These are phyloP conservation scores for Rhodotorula mucilaginosa DNA, from an alignment of 1,284 basidiomycete genomes.

Conservation along the genomic window DNA sequence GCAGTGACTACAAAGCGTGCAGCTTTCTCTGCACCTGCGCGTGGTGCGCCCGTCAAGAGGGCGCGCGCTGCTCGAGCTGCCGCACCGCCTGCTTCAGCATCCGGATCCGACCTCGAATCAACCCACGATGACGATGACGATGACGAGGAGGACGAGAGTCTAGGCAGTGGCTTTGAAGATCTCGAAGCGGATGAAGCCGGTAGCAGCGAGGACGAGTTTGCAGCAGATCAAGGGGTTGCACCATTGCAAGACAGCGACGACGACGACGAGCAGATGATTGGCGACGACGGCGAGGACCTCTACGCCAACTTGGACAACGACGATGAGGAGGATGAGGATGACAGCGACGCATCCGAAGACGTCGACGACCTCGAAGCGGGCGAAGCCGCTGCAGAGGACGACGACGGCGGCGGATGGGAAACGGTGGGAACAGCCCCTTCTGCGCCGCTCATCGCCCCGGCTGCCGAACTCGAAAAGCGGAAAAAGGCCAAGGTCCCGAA, in stretches of 20 bases:
- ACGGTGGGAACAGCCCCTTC: conserved; percentile 52
- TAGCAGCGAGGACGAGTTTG: conserved; percentile 41
- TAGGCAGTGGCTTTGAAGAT: conserved; percentile 1
- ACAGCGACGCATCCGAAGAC: conserved; percentile 13
- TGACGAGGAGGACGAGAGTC: conserved; percentile 5
- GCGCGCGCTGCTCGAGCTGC: not conserved
- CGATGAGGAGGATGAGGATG: conserved; percentile 22
- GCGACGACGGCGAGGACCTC: conserved; percentile 39
- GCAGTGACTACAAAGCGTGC: conserved; percentile 1
- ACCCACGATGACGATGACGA: not conserved
- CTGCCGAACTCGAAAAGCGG: conserved; percentile 22
- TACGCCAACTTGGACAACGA: conserved; percentile 42
- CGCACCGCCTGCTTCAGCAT: not conserved
- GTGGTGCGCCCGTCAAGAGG: conserved; percentile 1
- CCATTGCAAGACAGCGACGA: conserved; percentile 32
- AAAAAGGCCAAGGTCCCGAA: conserved; percentile 36
- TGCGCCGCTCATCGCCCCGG: conserved; percentile 12
- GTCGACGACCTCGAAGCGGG: conserved; percentile 22
- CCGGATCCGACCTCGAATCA: conserved; percentile 28
- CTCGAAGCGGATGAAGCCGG: conserved; percentile 17
- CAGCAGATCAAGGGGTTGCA: conserved; percentile 43
- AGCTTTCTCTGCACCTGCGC: not conserved
- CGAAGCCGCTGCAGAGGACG: conserved; percentile 21
- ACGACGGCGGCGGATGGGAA: conserved; percentile 34
- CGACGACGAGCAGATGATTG: conserved; percentile 37